A percentile compares a stretch with the other conserved stretches of the same genome.
Evolutionary conservation across 306 rosid genomes (phyloP).

Genomic region (Fragaria vesca): DNA sequence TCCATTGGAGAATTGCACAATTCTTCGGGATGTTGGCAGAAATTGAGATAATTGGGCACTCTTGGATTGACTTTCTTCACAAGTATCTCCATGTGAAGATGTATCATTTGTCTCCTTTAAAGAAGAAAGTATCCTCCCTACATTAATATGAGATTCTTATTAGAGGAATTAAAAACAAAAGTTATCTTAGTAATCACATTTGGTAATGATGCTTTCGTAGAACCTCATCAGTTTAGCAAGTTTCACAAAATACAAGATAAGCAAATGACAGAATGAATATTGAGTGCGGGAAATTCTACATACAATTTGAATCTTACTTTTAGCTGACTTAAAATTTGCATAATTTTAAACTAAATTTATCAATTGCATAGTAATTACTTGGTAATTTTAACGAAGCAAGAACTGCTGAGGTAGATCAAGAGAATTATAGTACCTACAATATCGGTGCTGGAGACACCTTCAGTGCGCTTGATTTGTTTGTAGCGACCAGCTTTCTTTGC

Average conservation of each 20-base stretch:
- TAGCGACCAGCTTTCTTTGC: constrained; percentile 97
- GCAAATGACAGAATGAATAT: not conserved
- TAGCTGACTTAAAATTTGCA: not conserved
- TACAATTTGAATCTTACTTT: constrained; percentile 3
- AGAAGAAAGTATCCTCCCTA: constrained; percentile 89
- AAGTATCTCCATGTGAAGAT: constrained; percentile 39
- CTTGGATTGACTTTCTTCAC: constrained; percentile 43
- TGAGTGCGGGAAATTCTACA: not conserved
- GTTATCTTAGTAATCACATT: not conserved
- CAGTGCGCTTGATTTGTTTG: constrained; percentile 98
- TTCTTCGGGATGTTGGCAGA: constrained; percentile 88
- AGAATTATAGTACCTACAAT: constrained; percentile 82
- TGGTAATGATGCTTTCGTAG: not conserved
- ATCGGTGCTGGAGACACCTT: constrained; percentile 99
- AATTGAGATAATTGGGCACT: constrained; percentile 67
- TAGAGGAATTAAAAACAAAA: not conserved
- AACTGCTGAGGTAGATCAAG: constrained; percentile 25
- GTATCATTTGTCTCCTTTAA: constrained; percentile 35
- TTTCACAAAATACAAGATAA: not conserved
- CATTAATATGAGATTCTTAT: constrained; percentile 11
- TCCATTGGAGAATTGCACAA: constrained; percentile 98
- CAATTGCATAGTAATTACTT: not conserved
- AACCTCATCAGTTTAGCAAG: not conserved
- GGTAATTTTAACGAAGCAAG: not conserved
- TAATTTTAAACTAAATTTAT: not conserved